Evolutionary conservation across 2,329 filamentous ascomycete species (phyloP), one percentile per base, ranked within the genome.

Genomic region (Sclerotinia borealis): DNA sequence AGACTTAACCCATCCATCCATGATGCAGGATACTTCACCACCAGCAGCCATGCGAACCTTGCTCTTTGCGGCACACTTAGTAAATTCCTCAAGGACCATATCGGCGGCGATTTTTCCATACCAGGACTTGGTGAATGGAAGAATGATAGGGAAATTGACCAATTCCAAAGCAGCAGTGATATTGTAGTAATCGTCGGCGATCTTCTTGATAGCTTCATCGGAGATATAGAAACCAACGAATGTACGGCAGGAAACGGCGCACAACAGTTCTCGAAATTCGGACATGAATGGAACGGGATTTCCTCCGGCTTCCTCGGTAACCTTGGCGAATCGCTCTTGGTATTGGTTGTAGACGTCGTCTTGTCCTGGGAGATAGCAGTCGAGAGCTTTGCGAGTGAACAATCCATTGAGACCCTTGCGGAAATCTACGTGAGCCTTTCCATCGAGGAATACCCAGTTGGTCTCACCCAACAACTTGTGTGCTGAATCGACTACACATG

Each of bases 381-480:
- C 88, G 72, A 99, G 85, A 25, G 93, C 92, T 75, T 90, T 86
- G 74, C 92, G 91, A 50, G 93, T 98, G 81, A 99, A 99, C 34
- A 98, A 85, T 64, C 88, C 89, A 76, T 97, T 98, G 69, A 99
- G 82, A 60, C 95, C 95, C 81, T 97, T 98, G 76, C 95, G 93
- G 79, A 95, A 99, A 73, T 98, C 95, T 70, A 96, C 91, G 73
- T 99, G 95, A 45, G 87, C 86, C 79, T 93, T 96, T 73, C 95
- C 95, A 74, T 98, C 93, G 69, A 99, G 81, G 79, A 98, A 98
- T 22, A 98, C 95, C 92, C 93, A 99, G 80, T 97, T 97, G 72
- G 90, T 89, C 66, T 87, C 84, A 65, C 95, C 91, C 59, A 99
- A 86, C 58, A 99, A 89, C 80, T 98, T 98, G 78, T 92, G 88